A percentile compares a stretch with the other conserved stretches of the same genome.
These are phyloP conservation scores for Globisporangium emineosum DNA, from an alignment of 352 stramenopile species.

Conservation along the genomic window DNA sequence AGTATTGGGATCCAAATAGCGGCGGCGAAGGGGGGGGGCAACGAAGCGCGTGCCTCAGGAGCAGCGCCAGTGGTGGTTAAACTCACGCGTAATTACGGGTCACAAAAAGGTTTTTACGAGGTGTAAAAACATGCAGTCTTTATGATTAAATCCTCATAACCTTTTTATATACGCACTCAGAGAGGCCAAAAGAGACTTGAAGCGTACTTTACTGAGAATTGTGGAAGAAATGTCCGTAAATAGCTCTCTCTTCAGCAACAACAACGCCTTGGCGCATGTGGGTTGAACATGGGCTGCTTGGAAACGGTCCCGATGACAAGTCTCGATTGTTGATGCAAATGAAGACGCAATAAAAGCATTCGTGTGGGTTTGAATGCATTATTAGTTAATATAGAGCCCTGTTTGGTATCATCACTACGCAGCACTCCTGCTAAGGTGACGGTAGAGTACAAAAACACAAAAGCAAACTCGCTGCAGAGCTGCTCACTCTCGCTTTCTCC, in stretches of 20 bases:
- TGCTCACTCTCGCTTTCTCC: neutral
- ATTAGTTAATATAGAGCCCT: conserved; percentile 13
- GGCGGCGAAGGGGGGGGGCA: neutral
- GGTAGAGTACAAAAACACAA: conserved; percentile 12
- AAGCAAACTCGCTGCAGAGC: neutral
- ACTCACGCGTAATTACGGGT: neutral
- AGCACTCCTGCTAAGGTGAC: neutral
- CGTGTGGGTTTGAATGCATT: neutral
- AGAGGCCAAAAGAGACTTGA: neutral
- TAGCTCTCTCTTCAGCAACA: too few species aligned
- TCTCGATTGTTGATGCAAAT: too few species aligned
- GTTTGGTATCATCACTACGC: neutral
- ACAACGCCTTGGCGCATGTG: neutral
- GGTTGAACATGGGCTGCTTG: neutral
- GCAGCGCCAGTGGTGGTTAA: neutral
- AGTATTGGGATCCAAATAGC: conserved; percentile 12
- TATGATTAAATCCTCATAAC: neutral
- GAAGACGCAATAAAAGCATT: neutral
- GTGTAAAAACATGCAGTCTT: neutral
- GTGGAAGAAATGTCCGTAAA: neutral
- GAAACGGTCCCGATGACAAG: too few species aligned
- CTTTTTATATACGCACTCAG: neutral
- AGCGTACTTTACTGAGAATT: neutral
- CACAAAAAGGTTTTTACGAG: neutral
- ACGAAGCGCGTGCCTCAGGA: neutral